Evolutionary conservation across 495 filamentous ascomycete genomes (phyloP), one percentile per base, ranked within the genome.

Genomic region (Tuber calosporum): DNA sequence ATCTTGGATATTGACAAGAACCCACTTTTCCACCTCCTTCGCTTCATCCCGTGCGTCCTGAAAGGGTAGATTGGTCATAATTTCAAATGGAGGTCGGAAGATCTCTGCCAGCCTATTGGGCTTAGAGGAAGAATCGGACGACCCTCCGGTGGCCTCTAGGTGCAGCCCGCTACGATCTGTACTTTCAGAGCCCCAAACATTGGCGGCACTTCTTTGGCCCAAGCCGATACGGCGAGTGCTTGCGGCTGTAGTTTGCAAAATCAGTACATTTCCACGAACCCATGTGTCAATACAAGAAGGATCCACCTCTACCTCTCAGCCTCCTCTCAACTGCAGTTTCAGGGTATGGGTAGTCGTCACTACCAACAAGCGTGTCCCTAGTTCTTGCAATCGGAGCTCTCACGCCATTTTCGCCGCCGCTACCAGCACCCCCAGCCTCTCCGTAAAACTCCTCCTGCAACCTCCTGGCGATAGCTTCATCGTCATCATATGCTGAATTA

Each of bases 1-100:
- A 82, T 99, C 94, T 83, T 99, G 95, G 7, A 99, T 89, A 80
- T 99, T 97, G 76, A 97, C 92, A 69, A 99, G 81, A 20, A 99
- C 86, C 95, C 95, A 99, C 82, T 96, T 97, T 83, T 93, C 88
- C 39, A 86, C 85, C 37, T 94, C 91, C 80, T 91, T 94, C 58
- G 94, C 95, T 77, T 92, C 85, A 22, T 95, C 86, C 53, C 96
- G 89, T 26, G 92, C 94, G 34, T 88, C 84, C 74, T 97, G 93
- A 88, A 92, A 94, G 11, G 87, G 83, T 22, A 92, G 77, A 48
- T 87, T 86, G 5, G 86, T 88, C 83, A 98, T 97, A 26, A 98
- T 84, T 68, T 96, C 91, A 81, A 91, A 93, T 0, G 95, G 95
- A 22, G 95, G 96, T 37, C 93, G 88, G 82, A 92, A 99, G 82